A percentile compares a stretch with the other conserved stretches of the same genome.
Conservation (phyloP, 805 yeast species). For the Candida alai region DNA sequence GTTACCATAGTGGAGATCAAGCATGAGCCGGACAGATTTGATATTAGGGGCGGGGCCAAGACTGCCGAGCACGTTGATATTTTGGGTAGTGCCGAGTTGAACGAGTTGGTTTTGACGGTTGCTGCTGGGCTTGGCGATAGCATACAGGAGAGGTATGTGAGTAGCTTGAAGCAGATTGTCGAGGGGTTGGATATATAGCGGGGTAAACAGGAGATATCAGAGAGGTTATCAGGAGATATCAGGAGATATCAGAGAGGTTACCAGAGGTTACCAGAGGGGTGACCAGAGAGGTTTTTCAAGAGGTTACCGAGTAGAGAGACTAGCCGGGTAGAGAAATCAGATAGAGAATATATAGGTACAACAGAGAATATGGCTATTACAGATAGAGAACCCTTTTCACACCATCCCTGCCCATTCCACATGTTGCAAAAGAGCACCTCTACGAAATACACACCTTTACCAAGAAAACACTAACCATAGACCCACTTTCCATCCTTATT, state of each 20-base stretch:
- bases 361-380: too few relatives aligned
- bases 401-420: too few relatives aligned
- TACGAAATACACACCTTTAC: too few relatives aligned
- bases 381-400: too few relatives aligned
- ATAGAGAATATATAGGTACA: too few relatives aligned
- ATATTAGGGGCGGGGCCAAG: slow-evolving; percentile 94
- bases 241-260: not conserved
- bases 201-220: not conserved
- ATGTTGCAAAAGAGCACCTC: too few relatives aligned
- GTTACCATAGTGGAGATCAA: slow-evolving; percentile 86
- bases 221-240: not conserved
- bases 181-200: slow-evolving; percentile 44
- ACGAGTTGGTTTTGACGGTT: slow-evolving; percentile 77
- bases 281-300: too few relatives aligned
- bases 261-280: not conserved
- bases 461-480: too few relatives aligned
- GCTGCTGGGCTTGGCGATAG: slow-evolving; percentile 76
- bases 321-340: too few relatives aligned
- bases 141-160: slow-evolving; percentile 56
- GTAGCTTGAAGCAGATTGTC: slow-evolving; percentile 63
- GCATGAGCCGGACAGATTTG: slow-evolving; percentile 91
- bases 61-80: slow-evolving; percentile 98
- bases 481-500: too few relatives aligned
- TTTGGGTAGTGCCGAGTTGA: slow-evolving; percentile 86
- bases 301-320: too few relatives aligned